Base-by-base conservation (phyloP, 768 basidiomycete genomes). In the Epithele typhae region DNA sequence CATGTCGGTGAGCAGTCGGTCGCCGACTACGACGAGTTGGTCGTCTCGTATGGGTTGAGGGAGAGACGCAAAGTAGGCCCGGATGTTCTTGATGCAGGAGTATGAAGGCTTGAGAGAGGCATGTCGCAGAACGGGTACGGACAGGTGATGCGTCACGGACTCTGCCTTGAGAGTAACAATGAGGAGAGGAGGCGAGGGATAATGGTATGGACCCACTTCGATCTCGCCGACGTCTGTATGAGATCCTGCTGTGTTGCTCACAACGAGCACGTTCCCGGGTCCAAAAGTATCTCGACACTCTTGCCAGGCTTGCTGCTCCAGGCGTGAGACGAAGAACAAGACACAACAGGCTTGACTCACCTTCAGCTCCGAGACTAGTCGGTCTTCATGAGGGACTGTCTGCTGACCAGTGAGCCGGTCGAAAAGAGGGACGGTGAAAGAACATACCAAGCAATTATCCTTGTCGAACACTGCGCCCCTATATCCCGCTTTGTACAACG, bases 391-490 rank as follows among this genome's bases (percentile, higher is more conserved):
- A 0, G 95, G 95, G 25, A 81, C 61, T 2, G 95, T 95, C 95
- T 96, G 19, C n/a, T 14, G 19, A 3, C 8, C 39, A 3, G 9
- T 9, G 17, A 1, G 25, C 14, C n/a, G n/a, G n/a, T n/a, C n/a
- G n/a, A n/a, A n/a, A n/a, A n/a, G 25, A 42, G 12, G 18, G n/a
- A 14, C 14, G 17, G 35, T 14, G 12, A 36, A 36, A 9, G 15
- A 6, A 5, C 24, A 23, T 53, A 91, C 95, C 54, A 98, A 68
- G 60, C 95, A 98, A 58, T 99, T 98, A 61, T 99, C 95, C 68
- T 98, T 97, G 75, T 98, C 95, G 55, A 98, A 87, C 1, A 99
- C 81, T 3, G 86, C 89, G n/a, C 88, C 92, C 37, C 81, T 78
- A 62, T 91, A 93, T 4, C 94, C 92, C 7, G 82, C 79, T 46